phyloP scores from a whole-genome alignment of 805 yeast species.

The Barnettozyma wickerhamii region DNA sequence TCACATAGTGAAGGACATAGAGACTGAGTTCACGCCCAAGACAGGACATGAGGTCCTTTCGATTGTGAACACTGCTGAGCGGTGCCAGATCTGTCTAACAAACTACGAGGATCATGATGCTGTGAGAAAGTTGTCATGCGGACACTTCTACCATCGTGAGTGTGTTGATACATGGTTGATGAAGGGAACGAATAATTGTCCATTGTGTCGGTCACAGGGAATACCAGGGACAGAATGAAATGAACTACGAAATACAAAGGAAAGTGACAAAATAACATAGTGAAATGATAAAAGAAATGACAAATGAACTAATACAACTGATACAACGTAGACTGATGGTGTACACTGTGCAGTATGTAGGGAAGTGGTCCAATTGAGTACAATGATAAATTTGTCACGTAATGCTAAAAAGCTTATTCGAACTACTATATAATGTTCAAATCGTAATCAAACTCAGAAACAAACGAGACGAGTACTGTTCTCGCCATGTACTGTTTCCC shows the following conservation, averaged over 20 bases:
- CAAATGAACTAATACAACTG: no score
- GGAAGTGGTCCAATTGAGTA: no score
- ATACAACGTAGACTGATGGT: no score
- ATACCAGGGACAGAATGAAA: conserved; percentile 16
- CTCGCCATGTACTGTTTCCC: conserved; percentile 69
- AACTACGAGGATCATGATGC: conserved; percentile 44
- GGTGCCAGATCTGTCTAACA: conserved; percentile 49
- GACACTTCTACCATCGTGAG: conserved; percentile 48
- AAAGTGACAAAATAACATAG: no score
- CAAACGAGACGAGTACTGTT: conserved; percentile 59
- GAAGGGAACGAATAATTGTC: conserved; percentile 52
- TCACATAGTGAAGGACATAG: not conserved
- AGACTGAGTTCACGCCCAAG: conserved; percentile 2
- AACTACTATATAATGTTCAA: conserved; percentile 21
- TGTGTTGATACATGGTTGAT: conserved; percentile 59
- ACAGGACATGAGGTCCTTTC: not conserved
- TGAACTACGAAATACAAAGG: not conserved
- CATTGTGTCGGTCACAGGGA: conserved; percentile 49
- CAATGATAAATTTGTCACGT: not conserved
- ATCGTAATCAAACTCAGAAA: conserved; percentile 56
- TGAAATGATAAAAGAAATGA: no score
- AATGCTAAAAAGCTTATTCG: not conserved
- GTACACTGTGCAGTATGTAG: no score
- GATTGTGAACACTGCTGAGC: conserved; percentile 1
- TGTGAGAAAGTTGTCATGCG: conserved; percentile 44